These are phyloP conservation scores for Cladosporium cucumerinum DNA, from an alignment of 2,329 filamentous ascomycete genomes.

Conservation along the genomic window DNA sequence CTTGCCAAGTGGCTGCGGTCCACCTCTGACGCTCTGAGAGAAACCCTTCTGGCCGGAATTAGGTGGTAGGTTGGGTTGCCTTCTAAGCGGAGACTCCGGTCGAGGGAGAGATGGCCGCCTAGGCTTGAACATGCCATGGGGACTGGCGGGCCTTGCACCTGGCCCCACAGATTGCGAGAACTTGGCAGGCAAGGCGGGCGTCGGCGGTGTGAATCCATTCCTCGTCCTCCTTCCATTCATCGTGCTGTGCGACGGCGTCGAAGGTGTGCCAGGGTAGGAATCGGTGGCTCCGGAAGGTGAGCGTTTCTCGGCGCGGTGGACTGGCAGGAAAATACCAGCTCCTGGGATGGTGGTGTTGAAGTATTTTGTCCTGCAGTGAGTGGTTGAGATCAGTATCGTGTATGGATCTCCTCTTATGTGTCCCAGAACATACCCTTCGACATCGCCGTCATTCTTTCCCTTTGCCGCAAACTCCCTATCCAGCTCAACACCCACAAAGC, in stretches of 20 bases:
- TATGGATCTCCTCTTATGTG: not conserved
- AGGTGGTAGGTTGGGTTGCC: slow-evolving; percentile 56
- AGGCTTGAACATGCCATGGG: slow-evolving; percentile 58
- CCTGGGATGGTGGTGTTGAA: slow-evolving; percentile 76
- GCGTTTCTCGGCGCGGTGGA: slow-evolving; percentile 73
- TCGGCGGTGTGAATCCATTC: slow-evolving; percentile 53
- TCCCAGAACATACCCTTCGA: slow-evolving; percentile 71
- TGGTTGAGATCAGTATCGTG: not conserved
- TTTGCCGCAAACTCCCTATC: slow-evolving; percentile 72
- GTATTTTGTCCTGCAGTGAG: slow-evolving; percentile 49
- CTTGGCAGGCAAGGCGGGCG: slow-evolving; percentile 52
- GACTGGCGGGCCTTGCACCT: slow-evolving; percentile 64
- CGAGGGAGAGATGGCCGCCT: slow-evolving; percentile 77
- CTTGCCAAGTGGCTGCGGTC: slow-evolving; percentile 45
- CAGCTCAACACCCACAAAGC: slow-evolving; percentile 90
- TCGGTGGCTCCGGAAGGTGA: slow-evolving; percentile 54
- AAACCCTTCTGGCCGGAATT: slow-evolving; percentile 57
- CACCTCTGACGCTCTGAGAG: slow-evolving; percentile 48
- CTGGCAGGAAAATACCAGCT: slow-evolving; percentile 88
- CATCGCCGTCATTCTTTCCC: slow-evolving; percentile 95
- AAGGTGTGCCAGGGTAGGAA: slow-evolving; percentile 63
- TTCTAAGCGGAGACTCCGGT: slow-evolving; percentile 75
- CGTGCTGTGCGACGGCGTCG: slow-evolving; percentile 59
- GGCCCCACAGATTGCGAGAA: slow-evolving; percentile 88
- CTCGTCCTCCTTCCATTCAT: slow-evolving; percentile 35